Base-by-base conservation (phyloP, 345 rosid genomes). In the Barbarea vulgaris region DNA sequence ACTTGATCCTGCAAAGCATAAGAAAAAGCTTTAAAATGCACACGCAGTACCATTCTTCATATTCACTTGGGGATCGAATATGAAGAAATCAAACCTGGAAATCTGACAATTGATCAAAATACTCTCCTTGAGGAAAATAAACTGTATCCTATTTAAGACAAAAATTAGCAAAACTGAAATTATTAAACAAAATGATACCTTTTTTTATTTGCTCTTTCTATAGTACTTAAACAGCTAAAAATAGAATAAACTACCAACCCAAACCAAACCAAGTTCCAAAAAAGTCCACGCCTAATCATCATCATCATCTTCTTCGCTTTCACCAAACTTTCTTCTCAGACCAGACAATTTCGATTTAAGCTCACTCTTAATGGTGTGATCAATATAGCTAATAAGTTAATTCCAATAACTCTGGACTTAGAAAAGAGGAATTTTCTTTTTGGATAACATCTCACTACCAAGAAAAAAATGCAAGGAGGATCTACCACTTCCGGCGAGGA, bases 381-480 rank as follows among this genome's bases (percentile, higher is more conserved):
- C 36, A 6, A 13, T 19, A 21, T 33, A 66, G 21, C 4, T 2
- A 7, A 13, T 7, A 15, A 54, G 12, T 18, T 37, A 24, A 3
- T 53, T 37, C 9, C n/a, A 54, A 15, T 34, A 67, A 37, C 63
- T 11, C 5, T 15, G 2, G 46, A 24, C 14, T 41, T 5, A 14
- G 0, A 36, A 37, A 22, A 6, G 2, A 15, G 33, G 5, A 4
- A 12, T 0, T 30, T 42, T 13, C 22, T 25, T 13, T 28, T 31
- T 22, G 22, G 47, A 48, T 13, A 57, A 18, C 27, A 19, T 72
- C 30, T 31, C 50, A 8, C 22, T 51, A 37, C 54, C 9, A 31
- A 25, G 3, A 34, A 36, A 46, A 13, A 33, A 33, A 72, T 79
- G 80, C 80, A 74, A 64, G 64, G 48, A 25, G 57, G 39, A 61